phyloP scores from a whole-genome alignment of 371 early-diverging fungal species.

The Mucor racemosus region DNA sequence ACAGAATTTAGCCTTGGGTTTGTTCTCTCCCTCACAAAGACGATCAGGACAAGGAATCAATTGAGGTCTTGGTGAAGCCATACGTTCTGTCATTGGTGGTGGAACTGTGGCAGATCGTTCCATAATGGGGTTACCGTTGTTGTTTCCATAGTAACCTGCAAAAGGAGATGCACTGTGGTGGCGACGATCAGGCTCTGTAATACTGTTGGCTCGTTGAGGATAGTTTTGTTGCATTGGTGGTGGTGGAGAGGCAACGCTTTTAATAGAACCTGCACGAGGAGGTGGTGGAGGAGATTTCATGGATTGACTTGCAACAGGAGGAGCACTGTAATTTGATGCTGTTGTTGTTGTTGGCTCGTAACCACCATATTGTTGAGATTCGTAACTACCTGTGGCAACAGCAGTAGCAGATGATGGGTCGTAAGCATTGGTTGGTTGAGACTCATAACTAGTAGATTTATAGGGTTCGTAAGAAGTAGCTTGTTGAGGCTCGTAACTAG shows the following conservation, averaged over 20 bases:
- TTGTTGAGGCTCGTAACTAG: not conserved
- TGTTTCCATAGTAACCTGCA: constrained; percentile 4
- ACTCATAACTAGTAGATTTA: not conserved
- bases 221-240: constrained; percentile 2
- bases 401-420: not conserved
- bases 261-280: not conserved
- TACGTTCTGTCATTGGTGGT: constrained; percentile 29
- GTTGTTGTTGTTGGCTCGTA: not conserved
- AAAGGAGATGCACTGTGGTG: constrained; percentile 8
- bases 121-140: not conserved
- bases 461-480: not conserved
- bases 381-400: not conserved
- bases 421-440: not conserved
- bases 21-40: constrained; percentile 68
- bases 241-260: constrained; percentile 3
- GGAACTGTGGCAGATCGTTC: constrained; percentile 33
- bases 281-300: constrained; percentile 3
- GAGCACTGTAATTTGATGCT: not conserved
- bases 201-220: constrained; percentile 17
- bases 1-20: constrained; percentile 74
- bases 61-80: constrained; percentile 20
- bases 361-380: not conserved
- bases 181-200: constrained; percentile 14
- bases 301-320: not conserved
- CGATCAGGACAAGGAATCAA: constrained; percentile 54